A percentile compares a stretch with the other conserved stretches of the same genome.
Evolutionary conservation across 1,284 basidiomycete genomes (phyloP).

Genomic region (Rhodotorula sp.): DNA sequence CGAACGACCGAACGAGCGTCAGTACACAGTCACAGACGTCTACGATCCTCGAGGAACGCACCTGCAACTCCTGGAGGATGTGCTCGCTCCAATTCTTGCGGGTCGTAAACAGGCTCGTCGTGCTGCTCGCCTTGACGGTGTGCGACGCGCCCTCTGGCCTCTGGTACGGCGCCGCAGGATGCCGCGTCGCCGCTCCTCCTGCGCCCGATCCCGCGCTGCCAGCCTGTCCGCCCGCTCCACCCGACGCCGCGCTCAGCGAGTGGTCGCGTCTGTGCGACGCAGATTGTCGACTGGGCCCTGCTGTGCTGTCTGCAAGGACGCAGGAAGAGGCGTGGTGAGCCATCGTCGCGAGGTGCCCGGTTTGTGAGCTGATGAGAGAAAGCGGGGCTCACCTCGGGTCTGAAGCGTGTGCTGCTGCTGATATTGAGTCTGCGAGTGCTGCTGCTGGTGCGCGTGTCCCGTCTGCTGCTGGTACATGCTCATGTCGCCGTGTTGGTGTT

Average conservation of each 20-base stretch:
- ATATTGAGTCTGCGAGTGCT: neutral
- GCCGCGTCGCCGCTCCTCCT: neutral
- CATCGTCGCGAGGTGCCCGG: too few relatives aligned
- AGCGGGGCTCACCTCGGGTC: neutral
- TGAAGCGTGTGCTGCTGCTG: neutral
- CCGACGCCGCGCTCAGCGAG: neutral
- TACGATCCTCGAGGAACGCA: neutral
- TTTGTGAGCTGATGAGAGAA: neutral
- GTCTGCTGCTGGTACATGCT: neutral
- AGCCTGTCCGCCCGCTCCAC: neutral
- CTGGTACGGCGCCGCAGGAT: conserved; percentile 14
- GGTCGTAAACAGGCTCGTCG: conserved; percentile 72
- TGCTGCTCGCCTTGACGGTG: conserved; percentile 39
- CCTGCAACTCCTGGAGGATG: conserved; percentile 68
- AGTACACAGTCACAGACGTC: neutral
- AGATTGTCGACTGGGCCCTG: conserved; percentile 15
- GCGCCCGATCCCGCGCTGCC: neutral
- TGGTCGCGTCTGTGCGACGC: conserved; percentile 5
- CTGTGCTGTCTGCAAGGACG: neutral
- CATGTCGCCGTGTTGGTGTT: neutral
- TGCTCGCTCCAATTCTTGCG: conserved; percentile 81
- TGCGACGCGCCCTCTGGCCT: conserved; percentile 21
- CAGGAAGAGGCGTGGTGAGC: too few relatives aligned
- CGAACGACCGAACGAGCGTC: neutral
- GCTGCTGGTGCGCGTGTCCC: neutral